Percentiles rank a stretch among this genome's conserved stretches.
These are phyloP conservation scores for Gardenia jasminoides DNA, from an alignment of 257 asterid genomes.

Conservation along the genomic window DNA sequence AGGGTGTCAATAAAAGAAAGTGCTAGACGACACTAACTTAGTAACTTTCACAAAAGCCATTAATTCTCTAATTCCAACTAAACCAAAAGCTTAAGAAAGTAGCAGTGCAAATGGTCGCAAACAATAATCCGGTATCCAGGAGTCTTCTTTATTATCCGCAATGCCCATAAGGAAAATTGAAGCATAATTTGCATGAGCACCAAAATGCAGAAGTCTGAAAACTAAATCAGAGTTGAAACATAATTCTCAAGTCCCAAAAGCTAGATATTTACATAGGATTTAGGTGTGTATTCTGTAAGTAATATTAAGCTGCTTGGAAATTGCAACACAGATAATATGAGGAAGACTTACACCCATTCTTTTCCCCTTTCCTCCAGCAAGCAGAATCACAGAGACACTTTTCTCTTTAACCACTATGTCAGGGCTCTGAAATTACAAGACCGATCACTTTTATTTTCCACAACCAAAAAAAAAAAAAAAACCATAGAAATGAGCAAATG, in stretches of 20 bases:
- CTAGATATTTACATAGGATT: no score
- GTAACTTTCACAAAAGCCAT: not conserved
- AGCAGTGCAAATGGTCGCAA: not conserved
- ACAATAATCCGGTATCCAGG: no score
- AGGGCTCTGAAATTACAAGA: constrained; percentile 38
- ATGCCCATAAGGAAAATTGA: no score
- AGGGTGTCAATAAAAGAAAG: not conserved
- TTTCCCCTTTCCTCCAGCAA: constrained; percentile 98
- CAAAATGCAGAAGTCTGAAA: no score
- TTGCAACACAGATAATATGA: not conserved
- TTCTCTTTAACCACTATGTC: constrained; percentile 65
- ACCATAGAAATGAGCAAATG: not conserved
- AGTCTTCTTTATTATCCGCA: no score
- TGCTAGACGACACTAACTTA: not conserved
- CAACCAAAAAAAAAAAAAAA: constrained; percentile 3
- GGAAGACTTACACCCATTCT: constrained; percentile 82
- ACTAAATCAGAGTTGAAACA: no score
- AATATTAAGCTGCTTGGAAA: not conserved
- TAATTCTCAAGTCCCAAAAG: no score
- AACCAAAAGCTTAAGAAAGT: not conserved
- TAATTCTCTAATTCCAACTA: not conserved
- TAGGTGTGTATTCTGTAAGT: not conserved
- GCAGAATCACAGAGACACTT: constrained; percentile 87
- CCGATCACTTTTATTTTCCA: not conserved
- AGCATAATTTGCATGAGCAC: no score